Evolutionary conservation across 768 basidiomycete species (phyloP), one percentile per base, ranked within the genome.

Genomic region (Rhodocollybia butyracea): DNA sequence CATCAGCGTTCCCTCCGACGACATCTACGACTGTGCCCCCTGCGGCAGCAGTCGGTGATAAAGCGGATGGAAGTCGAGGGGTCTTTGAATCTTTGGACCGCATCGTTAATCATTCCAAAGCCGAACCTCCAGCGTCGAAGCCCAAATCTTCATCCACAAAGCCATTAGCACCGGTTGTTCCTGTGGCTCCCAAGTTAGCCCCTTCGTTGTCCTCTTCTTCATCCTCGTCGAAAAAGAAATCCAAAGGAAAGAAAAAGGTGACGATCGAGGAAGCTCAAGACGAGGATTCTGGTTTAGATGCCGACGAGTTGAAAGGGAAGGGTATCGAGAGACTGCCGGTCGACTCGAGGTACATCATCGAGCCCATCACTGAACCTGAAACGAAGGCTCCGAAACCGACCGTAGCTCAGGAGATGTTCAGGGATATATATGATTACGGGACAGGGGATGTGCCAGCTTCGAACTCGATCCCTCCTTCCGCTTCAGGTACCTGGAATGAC

Each of bases 211-310:
- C 31, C 34, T 41, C 51, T 40, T 29, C 50, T 21, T 40, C 36
- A 11, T 21, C 39, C 26, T 53, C 51, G 34, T 53, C 51, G 5
- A 53, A 53, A 27, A 53, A 42, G 51, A 53, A 53, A 29, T 50
- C 48, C 6, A 50, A 50, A 34, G 51, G 51, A 34, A 53, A 53
- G 53, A 54, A 54, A 30, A 54, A 54, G 24, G 53, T 54, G 30
- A 54, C 53, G n/a, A 54, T 54, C 24, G 53, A 54, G 30, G 53
- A 54, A 39, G 34, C 41, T 26, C 39, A 54, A 26, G 51, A 53
- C 21, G 41, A 43, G 30, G 51, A 53, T 41, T 15, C 26, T 8
- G 41, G 36, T 30, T 48, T 30, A 31, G 30, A 31, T 48, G 29
- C 31, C 15, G 39, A 32, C 15, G 27, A 29, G 3, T 22, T 21